These are phyloP conservation scores for Glonium stellatum DNA, from an alignment of 495 filamentous ascomycete species.

Conservation along the genomic window DNA sequence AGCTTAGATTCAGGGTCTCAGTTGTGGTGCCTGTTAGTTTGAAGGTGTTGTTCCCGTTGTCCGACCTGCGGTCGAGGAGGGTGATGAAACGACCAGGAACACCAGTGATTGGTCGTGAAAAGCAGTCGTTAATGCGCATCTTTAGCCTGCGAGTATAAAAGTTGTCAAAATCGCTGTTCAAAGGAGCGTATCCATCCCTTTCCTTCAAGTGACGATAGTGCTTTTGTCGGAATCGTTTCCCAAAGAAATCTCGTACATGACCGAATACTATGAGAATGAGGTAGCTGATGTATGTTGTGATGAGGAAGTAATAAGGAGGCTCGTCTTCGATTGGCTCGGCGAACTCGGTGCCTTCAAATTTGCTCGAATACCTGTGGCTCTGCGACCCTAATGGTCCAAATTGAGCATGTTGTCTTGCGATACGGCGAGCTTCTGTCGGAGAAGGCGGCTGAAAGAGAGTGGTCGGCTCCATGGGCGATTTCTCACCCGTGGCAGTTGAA, in stretches of 20 bases:
- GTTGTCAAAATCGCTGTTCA: conserved; percentile 98
- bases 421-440: conserved; percentile 68
- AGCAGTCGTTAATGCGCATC: conserved; percentile 92
- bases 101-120: conserved; percentile 82
- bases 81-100: conserved; percentile 93
- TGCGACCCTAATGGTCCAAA: conserved; percentile 79
- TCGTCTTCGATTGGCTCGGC: conserved; percentile 85
- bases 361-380: conserved; percentile 79
- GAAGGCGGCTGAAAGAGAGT: conserved; percentile 89
- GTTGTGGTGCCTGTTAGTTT: conserved; percentile 81
- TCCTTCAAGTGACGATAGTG: conserved; percentile 77
- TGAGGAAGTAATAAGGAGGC: conserved; percentile 90
- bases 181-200: conserved; percentile 84
- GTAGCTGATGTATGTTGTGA: conserved; percentile 97
- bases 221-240: conserved; percentile 81
- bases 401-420: conserved; percentile 77
- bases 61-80: conserved; percentile 75
- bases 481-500: conserved; percentile 78
- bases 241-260: conserved; percentile 94
- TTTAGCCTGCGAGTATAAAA: conserved; percentile 93
- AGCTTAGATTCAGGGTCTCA: conserved; percentile 97
- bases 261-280: conserved; percentile 92
- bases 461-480: conserved; percentile 56
- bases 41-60: conserved; percentile 85
- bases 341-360: conserved; percentile 69